These are phyloP conservation scores for Aspergillus sojae DNA, from an alignment of 2,329 filamentous ascomycete species.

Conservation along the genomic window DNA sequence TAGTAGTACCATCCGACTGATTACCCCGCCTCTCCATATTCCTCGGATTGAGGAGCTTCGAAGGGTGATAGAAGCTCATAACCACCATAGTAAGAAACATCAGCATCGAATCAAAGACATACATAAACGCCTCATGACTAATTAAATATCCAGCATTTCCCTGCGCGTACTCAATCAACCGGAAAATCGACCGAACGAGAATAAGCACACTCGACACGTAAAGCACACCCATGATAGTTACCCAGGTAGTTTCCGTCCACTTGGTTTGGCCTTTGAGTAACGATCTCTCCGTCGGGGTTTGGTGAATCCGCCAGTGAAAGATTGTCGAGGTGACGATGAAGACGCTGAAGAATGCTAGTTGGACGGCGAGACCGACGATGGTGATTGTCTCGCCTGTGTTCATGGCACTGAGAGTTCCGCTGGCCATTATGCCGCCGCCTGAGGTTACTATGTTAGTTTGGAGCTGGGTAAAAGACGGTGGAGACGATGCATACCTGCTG, in stretches of 20 bases:
- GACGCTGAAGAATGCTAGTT: conserved; percentile 60
- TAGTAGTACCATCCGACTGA: too few relatives aligned
- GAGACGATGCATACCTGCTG: not conserved
- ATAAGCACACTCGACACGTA: conserved; percentile 22
- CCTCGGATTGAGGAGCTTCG: not conserved
- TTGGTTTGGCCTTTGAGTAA: not conserved
- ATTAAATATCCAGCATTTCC: conserved; percentile 25
- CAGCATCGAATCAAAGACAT: conserved; percentile 23
- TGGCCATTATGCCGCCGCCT: conserved; percentile 25
- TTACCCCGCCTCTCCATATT: too few relatives aligned
- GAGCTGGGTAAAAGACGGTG: fast-evolving
- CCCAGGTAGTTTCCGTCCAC: conserved; percentile 8
- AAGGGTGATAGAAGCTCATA: conserved; percentile 12
- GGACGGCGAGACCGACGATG: conserved; percentile 59
- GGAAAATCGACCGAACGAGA: conserved; percentile 25
- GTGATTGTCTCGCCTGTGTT: conserved; percentile 44
- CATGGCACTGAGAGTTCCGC: conserved; percentile 9
- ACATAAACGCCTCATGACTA: conserved; percentile 24
- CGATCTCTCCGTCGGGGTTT: conserved; percentile 30
- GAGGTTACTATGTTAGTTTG: not conserved
- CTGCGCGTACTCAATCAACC: conserved; percentile 23
- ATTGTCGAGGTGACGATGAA: conserved; percentile 55
- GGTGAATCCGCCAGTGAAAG: conserved; percentile 52
- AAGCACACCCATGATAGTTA: conserved; percentile 9
- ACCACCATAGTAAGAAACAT: conserved; percentile 16